These are phyloP conservation scores for Strobilomyces dryophilus DNA, from an alignment of 768 basidiomycete species.

Conservation along the genomic window DNA sequence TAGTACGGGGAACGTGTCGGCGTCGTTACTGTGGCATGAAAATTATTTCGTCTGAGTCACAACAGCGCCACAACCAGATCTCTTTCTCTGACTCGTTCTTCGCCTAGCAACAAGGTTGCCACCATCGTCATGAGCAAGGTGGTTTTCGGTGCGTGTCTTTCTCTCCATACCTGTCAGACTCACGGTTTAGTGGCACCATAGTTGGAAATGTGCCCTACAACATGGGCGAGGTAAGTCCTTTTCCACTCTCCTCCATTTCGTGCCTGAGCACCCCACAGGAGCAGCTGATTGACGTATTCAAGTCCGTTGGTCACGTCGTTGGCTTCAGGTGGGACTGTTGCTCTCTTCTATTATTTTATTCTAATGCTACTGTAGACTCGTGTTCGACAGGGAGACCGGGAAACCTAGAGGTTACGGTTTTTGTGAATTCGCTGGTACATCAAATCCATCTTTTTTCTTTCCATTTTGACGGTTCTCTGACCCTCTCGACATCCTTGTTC, in stretches of 20 bases:
- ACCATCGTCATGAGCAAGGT: conserved; percentile 55
- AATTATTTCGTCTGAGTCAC: conserved; percentile 4
- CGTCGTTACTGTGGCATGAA: no score
- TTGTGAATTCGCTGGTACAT: conserved; percentile 87
- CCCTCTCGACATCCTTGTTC: conserved; percentile 28
- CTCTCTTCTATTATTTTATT: not conserved
- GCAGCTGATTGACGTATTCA: conserved; percentile 84
- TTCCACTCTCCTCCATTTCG: not conserved
- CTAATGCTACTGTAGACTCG: conserved; percentile 48
- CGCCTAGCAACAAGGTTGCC: not conserved
- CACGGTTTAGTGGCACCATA: conserved; percentile 21
- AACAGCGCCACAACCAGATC: conserved; percentile 7
- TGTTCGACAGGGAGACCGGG: conserved; percentile 90
- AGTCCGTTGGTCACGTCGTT: conserved; percentile 81
- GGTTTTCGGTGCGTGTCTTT: conserved; percentile 54
- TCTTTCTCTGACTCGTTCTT: not conserved
- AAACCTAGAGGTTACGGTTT: conserved; percentile 94
- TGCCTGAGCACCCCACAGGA: conserved; percentile 42
- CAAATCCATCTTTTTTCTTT: conserved; percentile 29
- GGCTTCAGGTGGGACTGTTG: conserved; percentile 66
- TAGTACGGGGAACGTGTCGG: not conserved
- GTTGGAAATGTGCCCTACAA: conserved; percentile 91
- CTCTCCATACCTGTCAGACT: not conserved
- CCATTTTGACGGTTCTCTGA: conserved; percentile 33
- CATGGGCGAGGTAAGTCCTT: conserved; percentile 62